Percentiles rank a stretch among this genome's conserved stretches.
Evolutionary conservation across 139 green algal genomes (phyloP).

Genomic region (Ettlia oleoabundans): DNA sequence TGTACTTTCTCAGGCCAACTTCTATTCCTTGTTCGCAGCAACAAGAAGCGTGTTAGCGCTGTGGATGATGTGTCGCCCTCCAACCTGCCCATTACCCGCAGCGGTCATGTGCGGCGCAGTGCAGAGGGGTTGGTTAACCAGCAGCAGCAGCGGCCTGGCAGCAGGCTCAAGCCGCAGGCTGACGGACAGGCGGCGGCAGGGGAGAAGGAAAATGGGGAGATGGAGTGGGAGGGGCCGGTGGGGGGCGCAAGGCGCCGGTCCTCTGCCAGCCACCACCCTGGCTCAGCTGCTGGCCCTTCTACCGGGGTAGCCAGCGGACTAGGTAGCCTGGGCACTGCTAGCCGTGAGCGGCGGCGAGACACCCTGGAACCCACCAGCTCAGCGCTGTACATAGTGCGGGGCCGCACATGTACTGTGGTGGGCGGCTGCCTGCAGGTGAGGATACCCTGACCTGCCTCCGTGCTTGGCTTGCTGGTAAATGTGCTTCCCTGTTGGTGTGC

Average conservation of each 20-base stretch:
- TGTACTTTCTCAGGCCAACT: too few species aligned
- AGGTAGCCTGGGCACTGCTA: background rate
- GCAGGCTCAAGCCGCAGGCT: background rate
- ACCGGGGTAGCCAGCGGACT: background rate
- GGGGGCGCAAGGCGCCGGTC: too few species aligned
- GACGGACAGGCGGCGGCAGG: background rate
- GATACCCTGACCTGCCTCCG: too few species aligned
- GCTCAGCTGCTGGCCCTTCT: background rate
- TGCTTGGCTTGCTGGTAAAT: too few species aligned
- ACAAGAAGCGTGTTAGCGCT: slow-evolving; percentile 8
- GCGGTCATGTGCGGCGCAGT: background rate
- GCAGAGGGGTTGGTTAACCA: background rate
- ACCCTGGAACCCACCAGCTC: background rate
- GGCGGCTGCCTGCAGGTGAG: slow-evolving; percentile 14
- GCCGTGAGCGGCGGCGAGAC: background rate
- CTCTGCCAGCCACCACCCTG: too few species aligned
- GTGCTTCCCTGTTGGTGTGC: too few species aligned
- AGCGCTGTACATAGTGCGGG: slow-evolving; percentile 6
- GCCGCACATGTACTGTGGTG: slow-evolving; percentile 16
- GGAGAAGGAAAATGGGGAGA: background rate
- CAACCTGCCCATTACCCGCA: slow-evolving; percentile 6
- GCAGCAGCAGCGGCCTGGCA: background rate
- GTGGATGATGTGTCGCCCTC: background rate
- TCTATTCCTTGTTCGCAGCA: background rate
- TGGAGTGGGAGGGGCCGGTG: too few species aligned